These are phyloP conservation scores for Penicillium sp. DNA, from an alignment of 2,329 filamentous ascomycete species.

Conservation along the genomic window DNA sequence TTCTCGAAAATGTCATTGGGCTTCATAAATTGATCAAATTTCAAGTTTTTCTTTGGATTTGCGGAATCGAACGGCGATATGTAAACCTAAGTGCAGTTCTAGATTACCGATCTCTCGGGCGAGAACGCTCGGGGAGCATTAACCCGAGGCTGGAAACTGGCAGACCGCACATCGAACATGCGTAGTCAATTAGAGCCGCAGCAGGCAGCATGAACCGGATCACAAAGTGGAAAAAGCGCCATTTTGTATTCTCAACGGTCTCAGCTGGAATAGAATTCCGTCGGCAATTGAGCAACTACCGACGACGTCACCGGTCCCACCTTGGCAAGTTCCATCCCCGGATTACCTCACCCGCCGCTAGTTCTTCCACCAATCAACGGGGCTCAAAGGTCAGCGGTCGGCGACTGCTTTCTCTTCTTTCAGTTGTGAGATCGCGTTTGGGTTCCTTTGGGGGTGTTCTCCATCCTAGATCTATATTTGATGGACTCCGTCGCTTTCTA, in stretches of 20 bases:
- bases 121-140: neutral
- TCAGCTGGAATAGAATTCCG: slow-evolving; percentile 11
- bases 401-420: slow-evolving; percentile 9
- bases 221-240: neutral
- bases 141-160: neutral
- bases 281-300: slow-evolving; percentile 18
- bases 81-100: neutral
- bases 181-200: neutral
- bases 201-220: neutral
- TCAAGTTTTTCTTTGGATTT: neutral
- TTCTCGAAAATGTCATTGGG: neutral
- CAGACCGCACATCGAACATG: neutral
- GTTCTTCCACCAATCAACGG: slow-evolving; percentile 15
- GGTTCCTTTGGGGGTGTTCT: neutral
- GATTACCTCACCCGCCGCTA: slow-evolving; percentile 6
- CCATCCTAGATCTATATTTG: neutral
- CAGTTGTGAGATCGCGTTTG: neutral
- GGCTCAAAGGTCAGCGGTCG: slow-evolving; percentile 6
- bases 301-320: neutral
- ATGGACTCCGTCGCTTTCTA: neutral
- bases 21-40: neutral
- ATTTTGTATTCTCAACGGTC: neutral
- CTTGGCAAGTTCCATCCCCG: slow-evolving; percentile 12
- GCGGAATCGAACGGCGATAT: neutral
- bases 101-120: neutral